Base-by-base conservation (phyloP, 352 stramenopile genomes). In the Globisporangium splendens region DNA sequence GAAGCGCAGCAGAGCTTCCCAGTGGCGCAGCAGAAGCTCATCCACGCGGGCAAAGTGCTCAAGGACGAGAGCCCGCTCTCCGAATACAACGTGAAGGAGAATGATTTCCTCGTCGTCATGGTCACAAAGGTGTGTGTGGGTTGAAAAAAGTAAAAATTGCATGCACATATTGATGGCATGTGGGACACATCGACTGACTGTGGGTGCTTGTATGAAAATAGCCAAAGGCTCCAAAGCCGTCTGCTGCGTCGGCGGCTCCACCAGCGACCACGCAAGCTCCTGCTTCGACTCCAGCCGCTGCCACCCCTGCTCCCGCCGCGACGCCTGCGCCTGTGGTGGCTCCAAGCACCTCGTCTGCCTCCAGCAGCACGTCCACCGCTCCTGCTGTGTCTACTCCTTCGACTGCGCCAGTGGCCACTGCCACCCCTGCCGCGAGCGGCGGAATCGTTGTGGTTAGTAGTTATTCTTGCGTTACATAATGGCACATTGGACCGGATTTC, bases 41-140 rank as follows among this genome's bases (percentile, higher is more conserved):
- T 95, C 54, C 83, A 95, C 56, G 81, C 83, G 13, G 83, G 88
- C 22, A 96, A 95, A 70, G 85, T 95, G 50, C 80, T 96, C 46
- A 93, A 91, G 64, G 86, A 96, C 46, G 84, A 96, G 24, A 89
- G 79, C 58, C 68, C 73, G 49, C 68, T 95, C 21, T 65, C 73
- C 31, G 82, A 94, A 64, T 95, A 92, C 70, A 91, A 84, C 57
- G 68, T 96, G 44, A 93, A 92, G 70, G 86, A 93, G 62, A 93
- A 90, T 57, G 84, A 93, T 61, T 95, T 95, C 61, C 68, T 95
- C 20, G 86, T 95, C 43, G 85, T 91, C 41, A 91, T 96, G 80
- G 83, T 94, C 50, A 91, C 86, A 50, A 96, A 96, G 74, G 67
- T 44, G 13, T 42, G n/a, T 20, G 14, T 58, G n/a, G 46, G 14